phyloP scores from a whole-genome alignment of 352 stramenopile species.

The Hyaloperonospora brassicae region DNA sequence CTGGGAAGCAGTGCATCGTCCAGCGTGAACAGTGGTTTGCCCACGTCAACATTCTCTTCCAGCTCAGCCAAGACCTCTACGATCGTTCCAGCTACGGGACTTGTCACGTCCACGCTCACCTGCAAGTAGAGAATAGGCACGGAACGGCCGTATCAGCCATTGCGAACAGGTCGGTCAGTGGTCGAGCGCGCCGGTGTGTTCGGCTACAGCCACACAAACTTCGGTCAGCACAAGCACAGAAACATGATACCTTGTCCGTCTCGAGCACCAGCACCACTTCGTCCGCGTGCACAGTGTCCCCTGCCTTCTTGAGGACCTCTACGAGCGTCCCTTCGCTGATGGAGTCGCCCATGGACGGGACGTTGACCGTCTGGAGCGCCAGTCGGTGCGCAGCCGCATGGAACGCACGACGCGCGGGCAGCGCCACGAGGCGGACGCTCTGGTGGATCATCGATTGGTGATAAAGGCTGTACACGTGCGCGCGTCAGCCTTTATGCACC shows the following conservation, averaged over 20 bases:
- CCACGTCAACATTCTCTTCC: slow-evolving; percentile 95
- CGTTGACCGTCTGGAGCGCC: slow-evolving; percentile 69
- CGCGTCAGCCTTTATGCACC: neutral
- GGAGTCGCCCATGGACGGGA: slow-evolving; percentile 91
- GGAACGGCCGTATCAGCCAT: neutral
- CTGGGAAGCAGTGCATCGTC: slow-evolving; percentile 65
- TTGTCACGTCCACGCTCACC: slow-evolving; percentile 88
- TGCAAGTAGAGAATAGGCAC: slow-evolving; percentile 7
- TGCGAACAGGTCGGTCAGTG: slow-evolving; percentile 79
- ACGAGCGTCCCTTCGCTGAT: slow-evolving; percentile 98
- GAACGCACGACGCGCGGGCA: slow-evolving; percentile 30
- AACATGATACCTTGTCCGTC: slow-evolving; percentile 93
- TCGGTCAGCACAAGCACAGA: too few relatives aligned
- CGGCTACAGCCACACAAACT: too few relatives aligned
- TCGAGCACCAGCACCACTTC: slow-evolving; percentile 97
- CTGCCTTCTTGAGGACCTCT: slow-evolving; percentile 89
- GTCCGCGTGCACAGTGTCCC: slow-evolving; percentile 91
- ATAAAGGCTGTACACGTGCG: neutral
- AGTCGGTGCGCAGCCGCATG: slow-evolving; percentile 36
- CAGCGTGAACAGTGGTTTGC: slow-evolving; percentile 89
- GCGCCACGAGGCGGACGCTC: neutral
- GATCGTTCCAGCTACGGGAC: slow-evolving; percentile 86
- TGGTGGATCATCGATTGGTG: neutral
- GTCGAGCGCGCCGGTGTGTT: slow-evolving; percentile 36
- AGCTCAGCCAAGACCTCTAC: slow-evolving; percentile 90